These are phyloP conservation scores for Elsinoe fawcettii DNA, from an alignment of 2,329 filamentous ascomycete species.

Conservation along the genomic window DNA sequence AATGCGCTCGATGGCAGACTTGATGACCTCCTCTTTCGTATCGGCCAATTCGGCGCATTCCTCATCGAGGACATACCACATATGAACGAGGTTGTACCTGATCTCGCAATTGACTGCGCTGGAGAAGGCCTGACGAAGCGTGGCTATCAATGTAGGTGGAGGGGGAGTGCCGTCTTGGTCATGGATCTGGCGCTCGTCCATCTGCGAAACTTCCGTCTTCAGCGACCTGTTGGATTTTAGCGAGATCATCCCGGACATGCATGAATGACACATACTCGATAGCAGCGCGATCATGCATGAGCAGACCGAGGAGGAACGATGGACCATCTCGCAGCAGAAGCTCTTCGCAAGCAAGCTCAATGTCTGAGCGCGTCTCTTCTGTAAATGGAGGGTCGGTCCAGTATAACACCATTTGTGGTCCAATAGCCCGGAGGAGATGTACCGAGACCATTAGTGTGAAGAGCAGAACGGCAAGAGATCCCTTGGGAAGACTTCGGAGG, in stretches of 20 bases:
- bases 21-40: constrained; percentile 5
- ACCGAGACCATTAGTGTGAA: constrained; percentile 27
- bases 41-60: constrained; percentile 10
- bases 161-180: constrained; percentile 20
- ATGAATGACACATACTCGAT: constrained; percentile 20
- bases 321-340: constrained; percentile 27
- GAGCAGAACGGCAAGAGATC: constrained; percentile 27
- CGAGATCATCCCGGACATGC: neutral
- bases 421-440: constrained; percentile 27
- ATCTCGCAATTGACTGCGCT: constrained; percentile 20
- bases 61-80: constrained; percentile 28
- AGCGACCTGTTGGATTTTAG: constrained; percentile 24
- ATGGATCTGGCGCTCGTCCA: constrained; percentile 23
- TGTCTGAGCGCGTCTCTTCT: constrained; percentile 22
- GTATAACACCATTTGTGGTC: constrained; percentile 22
- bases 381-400: constrained; percentile 10
- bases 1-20: constrained; percentile 3
- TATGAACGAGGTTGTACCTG: constrained; percentile 22
- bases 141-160: constrained; percentile 25
- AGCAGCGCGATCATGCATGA: constrained; percentile 19
- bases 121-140: constrained; percentile 25
- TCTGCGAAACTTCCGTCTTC: constrained; percentile 21
- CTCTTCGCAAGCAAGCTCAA: constrained; percentile 30
- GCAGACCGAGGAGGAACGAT: constrained; percentile 24
- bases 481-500: constrained; percentile 24